Percentiles rank a stretch among this genome's conserved stretches.
Evolutionary conservation across 2,329 filamentous ascomycete genomes (phyloP).

Genomic region (Sclerotinia trifoliorum): DNA sequence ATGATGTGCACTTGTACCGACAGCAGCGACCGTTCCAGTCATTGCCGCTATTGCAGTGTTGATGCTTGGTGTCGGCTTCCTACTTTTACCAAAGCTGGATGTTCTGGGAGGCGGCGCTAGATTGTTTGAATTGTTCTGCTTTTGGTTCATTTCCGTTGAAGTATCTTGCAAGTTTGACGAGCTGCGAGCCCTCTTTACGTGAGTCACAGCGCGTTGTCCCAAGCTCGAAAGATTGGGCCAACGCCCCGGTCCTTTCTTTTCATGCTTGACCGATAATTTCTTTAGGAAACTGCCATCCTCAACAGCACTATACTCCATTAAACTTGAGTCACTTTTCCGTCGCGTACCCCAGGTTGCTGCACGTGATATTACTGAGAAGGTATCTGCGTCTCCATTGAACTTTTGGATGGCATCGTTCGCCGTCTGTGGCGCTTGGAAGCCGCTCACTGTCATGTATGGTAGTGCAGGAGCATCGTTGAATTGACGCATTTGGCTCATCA

Average conservation of each 20-base stretch:
- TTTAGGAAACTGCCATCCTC: slow-evolving; percentile 62
- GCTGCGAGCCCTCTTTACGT: slow-evolving; percentile 38
- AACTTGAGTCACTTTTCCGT: slow-evolving; percentile 61
- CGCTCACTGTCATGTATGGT: slow-evolving; percentile 38
- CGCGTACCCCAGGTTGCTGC: slow-evolving; percentile 70
- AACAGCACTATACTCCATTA: slow-evolving; percentile 57
- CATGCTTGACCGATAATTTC: slow-evolving; percentile 55
- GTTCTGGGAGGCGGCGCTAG: slow-evolving; percentile 53
- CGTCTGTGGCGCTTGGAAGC: slow-evolving; percentile 46
- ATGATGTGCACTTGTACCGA: slow-evolving; percentile 45
- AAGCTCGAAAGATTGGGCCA: slow-evolving; percentile 7
- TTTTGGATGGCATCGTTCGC: slow-evolving; percentile 51
- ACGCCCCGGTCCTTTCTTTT: slow-evolving; percentile 40
- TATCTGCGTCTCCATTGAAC: slow-evolving; percentile 46
- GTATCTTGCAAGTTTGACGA: slow-evolving; percentile 30
- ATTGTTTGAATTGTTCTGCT: slow-evolving; percentile 40
- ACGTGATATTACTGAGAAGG: slow-evolving; percentile 57
- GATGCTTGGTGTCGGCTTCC: slow-evolving; percentile 55
- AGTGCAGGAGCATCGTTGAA: slow-evolving; percentile 43
- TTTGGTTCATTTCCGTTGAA: slow-evolving; percentile 37
- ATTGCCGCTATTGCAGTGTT: slow-evolving; percentile 59
- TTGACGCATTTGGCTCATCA: slow-evolving; percentile 37
- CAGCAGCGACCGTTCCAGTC: slow-evolving; percentile 53
- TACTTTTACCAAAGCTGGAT: slow-evolving; percentile 45
- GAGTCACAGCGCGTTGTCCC: slow-evolving; percentile 30